Evolutionary conservation across 2,329 filamentous ascomycete species (phyloP).

Genomic region (Fusarium redolens): DNA sequence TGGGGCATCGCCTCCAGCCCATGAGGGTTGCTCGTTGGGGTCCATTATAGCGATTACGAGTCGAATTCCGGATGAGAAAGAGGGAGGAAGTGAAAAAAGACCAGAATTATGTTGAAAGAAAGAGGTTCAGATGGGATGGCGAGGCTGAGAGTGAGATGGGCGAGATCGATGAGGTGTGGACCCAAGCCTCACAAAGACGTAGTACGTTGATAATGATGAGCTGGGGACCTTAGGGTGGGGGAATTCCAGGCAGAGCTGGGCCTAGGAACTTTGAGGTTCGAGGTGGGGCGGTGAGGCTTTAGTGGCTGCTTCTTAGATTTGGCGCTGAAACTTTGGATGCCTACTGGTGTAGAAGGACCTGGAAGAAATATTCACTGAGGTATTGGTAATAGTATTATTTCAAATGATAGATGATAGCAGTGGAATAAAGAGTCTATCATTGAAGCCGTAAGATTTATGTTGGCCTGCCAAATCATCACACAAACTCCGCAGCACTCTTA

Average conservation of each 20-base stretch:
- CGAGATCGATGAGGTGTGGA: constrained; percentile 33
- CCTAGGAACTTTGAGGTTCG: background rate
- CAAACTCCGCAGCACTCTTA: constrained; percentile 28
- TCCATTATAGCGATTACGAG: constrained; percentile 53
- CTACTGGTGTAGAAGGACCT: constrained; percentile 19
- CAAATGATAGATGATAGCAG: background rate
- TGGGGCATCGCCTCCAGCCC: constrained; percentile 61
- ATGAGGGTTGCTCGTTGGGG: constrained; percentile 56
- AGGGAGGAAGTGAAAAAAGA: background rate
- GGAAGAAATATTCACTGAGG: constrained; percentile 10
- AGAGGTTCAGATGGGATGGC: constrained; percentile 14
- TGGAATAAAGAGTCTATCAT: background rate
- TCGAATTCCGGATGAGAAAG: background rate
- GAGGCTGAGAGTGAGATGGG: constrained; percentile 32
- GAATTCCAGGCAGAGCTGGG: constrained; percentile 15
- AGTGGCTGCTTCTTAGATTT: constrained; percentile 33
- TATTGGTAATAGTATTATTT: background rate
- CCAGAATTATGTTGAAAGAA: constrained; percentile 5
- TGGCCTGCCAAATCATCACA: background rate
- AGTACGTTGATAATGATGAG: constrained; percentile 24
- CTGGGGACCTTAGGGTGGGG: constrained; percentile 34
- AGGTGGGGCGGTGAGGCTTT: constrained; percentile 44
- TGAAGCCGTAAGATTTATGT: background rate
- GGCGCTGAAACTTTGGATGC: constrained; percentile 31
- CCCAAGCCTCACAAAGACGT: constrained; percentile 34